Evolutionary conservation across 106 monocot genomes (phyloP), one percentile per base, ranked within the genome.

Genomic region (Platanthera guangdongensis): DNA sequence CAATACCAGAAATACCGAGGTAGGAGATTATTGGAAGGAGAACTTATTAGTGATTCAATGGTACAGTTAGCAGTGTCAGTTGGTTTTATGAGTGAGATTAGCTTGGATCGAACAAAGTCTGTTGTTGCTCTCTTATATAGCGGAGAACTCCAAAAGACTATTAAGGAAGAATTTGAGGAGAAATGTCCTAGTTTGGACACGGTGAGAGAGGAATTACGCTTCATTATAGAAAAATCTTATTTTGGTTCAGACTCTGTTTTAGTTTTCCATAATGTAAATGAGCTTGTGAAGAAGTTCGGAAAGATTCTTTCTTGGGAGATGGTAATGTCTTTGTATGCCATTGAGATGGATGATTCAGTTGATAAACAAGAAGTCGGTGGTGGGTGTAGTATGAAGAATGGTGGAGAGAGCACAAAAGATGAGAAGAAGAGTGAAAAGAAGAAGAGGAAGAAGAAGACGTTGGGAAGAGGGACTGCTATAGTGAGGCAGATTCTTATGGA

Each of bases 251-350:
- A 88, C 74, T 74, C 70, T 73, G 51, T 83, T 9, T 68, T 15
- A 18, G 75, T 83, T 77, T 70, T 92, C n/a, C 77, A 83, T 50
- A 63, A 69, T 28, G 80, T 86, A 8, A 88, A 84, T 73, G 69
- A 85, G 6, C 32, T 83, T 48, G 73, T 94, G 74, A 55, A 88
- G 73, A 94, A 85, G 21, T 79, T 90, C 21, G 85, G 86, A 64
- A 62, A 78, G 54, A 77, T 92, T 74, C 85, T 99, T 83, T 85
- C 94, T 5, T 99, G 94, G 97, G 97, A 99, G 78, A 83, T 88
- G 68, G 86, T 84, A 48, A 14, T 88, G 25, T 86, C 91, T 19
- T 65, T 94, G 81, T 92, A 84, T 78, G 78, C 80, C 22, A 73
- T 99, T 51, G 97, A 99, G 78, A 77, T 52, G 6, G 97, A 97